These are phyloP conservation scores for Exophiala sp. DNA, from an alignment of 2,329 filamentous ascomycete genomes.

Conservation along the genomic window DNA sequence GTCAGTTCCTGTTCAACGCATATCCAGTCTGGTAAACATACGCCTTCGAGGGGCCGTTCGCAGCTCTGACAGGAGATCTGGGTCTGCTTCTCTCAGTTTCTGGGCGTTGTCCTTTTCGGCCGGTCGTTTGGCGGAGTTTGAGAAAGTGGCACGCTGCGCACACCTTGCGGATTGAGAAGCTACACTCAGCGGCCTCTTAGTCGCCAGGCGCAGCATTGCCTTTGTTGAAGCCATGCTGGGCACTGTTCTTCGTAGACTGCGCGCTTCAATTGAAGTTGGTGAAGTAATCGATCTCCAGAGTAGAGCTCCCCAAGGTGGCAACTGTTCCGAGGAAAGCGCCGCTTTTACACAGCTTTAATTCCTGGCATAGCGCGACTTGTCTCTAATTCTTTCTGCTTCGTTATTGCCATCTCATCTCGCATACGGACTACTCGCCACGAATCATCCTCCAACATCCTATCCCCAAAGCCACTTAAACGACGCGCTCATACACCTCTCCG, in stretches of 20 bases:
- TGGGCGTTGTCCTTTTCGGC: slow-evolving; percentile 14
- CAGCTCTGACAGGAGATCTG: slow-evolving; percentile 64
- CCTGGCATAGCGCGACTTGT: background rate
- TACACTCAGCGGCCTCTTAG: slow-evolving; percentile 38
- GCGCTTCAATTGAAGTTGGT: background rate
- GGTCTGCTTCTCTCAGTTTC: slow-evolving; percentile 38
- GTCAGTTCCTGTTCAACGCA: slow-evolving; percentile 10
- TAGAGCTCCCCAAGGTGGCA: no score
- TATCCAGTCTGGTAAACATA: slow-evolving; percentile 32
- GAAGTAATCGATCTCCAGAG: no score
- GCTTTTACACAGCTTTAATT: no score
- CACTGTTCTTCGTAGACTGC: background rate
- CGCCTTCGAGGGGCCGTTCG: slow-evolving; percentile 56
- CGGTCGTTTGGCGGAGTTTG: slow-evolving; percentile 30
- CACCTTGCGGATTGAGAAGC: slow-evolving; percentile 35
- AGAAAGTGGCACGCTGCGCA: slow-evolving; percentile 27
- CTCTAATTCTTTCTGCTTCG: slow-evolving; percentile 12
- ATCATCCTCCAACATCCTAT: background rate
- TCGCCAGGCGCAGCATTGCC: slow-evolving; percentile 43
- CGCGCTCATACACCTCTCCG: no score
- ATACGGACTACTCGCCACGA: background rate
- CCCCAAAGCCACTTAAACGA: background rate
- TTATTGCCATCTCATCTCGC: slow-evolving; percentile 9
- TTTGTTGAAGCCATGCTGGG: slow-evolving; percentile 43
- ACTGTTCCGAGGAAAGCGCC: no score